phyloP scores from a whole-genome alignment of 805 yeast species.

The Candida yuanshanica region DNA sequence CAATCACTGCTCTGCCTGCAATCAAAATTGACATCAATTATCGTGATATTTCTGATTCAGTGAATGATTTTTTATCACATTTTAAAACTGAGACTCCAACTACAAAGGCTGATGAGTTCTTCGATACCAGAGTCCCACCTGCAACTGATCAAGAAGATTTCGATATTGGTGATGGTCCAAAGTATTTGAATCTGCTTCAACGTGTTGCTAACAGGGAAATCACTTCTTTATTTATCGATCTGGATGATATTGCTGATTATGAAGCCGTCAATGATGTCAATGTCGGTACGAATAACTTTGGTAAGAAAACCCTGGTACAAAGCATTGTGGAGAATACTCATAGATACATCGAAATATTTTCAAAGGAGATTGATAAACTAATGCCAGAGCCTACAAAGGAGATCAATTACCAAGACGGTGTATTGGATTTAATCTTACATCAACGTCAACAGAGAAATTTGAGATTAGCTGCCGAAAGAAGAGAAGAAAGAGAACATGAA shows the following conservation, averaged over 20 bases:
- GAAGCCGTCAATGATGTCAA: constrained; percentile 41
- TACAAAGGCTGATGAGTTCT: constrained; percentile 27
- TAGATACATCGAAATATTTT: constrained; percentile 74
- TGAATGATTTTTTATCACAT: constrained; percentile 62
- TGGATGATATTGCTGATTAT: constrained; percentile 76
- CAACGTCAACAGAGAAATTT: constrained; percentile 84
- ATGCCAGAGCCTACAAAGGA: constrained; percentile 87
- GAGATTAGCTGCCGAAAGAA: constrained; percentile 60
- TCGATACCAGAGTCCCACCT: constrained; percentile 28
- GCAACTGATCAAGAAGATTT: constrained; percentile 19
- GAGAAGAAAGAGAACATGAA: constrained; percentile 50
- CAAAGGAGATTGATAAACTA: constrained; percentile 67
- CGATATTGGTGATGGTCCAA: constrained; percentile 42
- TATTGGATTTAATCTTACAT: constrained; percentile 84
- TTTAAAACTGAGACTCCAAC: constrained; percentile 42
- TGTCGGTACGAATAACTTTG: constrained; percentile 18
- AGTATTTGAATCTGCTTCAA: constrained; percentile 72
- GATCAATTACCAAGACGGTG: constrained; percentile 78
- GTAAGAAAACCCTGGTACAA: constrained; percentile 40
- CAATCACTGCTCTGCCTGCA: constrained; percentile 43
- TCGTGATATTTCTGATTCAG: constrained; percentile 49
- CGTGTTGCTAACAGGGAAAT: constrained; percentile 78
- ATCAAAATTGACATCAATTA: constrained; percentile 72
- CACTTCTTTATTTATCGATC: constrained; percentile 62
- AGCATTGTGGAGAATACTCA: constrained; percentile 67